Percentiles rank a stretch among this genome's conserved stretches.
Evolutionary conservation across 2,329 filamentous ascomycete species (phyloP).

Genomic region (Mollisia scopiformis): DNA sequence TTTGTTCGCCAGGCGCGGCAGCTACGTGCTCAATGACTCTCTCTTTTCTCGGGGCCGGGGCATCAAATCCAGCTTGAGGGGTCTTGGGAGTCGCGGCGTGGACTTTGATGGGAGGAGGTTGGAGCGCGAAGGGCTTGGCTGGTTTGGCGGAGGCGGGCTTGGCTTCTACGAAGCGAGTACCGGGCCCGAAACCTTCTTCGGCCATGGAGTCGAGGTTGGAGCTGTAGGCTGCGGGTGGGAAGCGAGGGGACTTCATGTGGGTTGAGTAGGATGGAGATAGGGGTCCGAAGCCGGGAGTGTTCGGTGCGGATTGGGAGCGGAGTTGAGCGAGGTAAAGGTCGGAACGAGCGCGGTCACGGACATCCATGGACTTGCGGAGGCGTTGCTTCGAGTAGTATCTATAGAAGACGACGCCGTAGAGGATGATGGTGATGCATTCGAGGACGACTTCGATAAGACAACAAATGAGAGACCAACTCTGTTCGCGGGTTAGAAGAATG

Average conservation of each 20-base stretch:
- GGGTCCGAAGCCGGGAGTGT: constrained; percentile 86
- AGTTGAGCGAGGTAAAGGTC: constrained; percentile 92
- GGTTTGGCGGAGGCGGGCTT: constrained; percentile 62
- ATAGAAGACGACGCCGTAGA: constrained; percentile 96
- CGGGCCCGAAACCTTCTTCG: constrained; percentile 48
- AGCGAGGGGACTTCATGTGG: constrained; percentile 52
- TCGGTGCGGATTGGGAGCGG: constrained; percentile 85
- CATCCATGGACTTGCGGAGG: constrained; percentile 95
- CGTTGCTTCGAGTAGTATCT: constrained; percentile 96
- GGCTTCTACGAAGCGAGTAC: constrained; percentile 59
- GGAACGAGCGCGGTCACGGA: constrained; percentile 89
- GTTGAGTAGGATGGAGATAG: constrained; percentile 59
- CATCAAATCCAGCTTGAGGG: constrained; percentile 64
- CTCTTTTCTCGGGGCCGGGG: constrained; percentile 38
- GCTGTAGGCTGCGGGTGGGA: constrained; percentile 60
- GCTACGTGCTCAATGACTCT: constrained; percentile 64
- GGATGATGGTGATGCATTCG: constrained; percentile 85
- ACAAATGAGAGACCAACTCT: constrained; percentile 96
- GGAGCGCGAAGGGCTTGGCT: constrained; percentile 76
- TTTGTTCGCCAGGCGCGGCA: constrained; percentile 77
- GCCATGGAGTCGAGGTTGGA: constrained; percentile 50
- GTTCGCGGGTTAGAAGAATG: constrained; percentile 10
- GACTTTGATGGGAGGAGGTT: constrained; percentile 79
- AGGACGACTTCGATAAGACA: constrained; percentile 96
- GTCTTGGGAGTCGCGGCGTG: constrained; percentile 77